These are phyloP conservation scores for Cyberlindnera misumaiensis DNA, from an alignment of 805 yeast species.

Conservation along the genomic window DNA sequence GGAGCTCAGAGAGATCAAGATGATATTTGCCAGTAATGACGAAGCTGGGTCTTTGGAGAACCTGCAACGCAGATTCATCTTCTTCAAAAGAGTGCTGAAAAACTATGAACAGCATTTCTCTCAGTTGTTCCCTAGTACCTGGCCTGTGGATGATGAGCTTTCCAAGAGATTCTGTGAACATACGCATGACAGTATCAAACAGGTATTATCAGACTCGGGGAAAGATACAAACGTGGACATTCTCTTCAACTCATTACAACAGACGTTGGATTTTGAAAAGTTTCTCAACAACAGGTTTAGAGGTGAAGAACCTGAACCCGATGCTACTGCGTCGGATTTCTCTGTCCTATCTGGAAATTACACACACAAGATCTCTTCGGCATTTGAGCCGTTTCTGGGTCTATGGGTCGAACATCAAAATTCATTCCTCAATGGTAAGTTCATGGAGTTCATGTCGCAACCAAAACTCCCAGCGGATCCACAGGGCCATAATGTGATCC, in stretches of 20 bases:
- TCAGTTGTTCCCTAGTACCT: conserved; percentile 55
- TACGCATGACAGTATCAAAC: conserved; percentile 61
- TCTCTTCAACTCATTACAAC: conserved; percentile 62
- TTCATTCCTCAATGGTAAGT: conserved; percentile 48
- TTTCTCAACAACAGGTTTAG: conserved; percentile 59
- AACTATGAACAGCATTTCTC: conserved; percentile 47
- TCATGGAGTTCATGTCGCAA: conserved; percentile 56
- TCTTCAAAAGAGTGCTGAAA: conserved; percentile 64
- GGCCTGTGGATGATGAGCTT: conserved; percentile 65
- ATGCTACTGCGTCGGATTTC: conserved; percentile 8
- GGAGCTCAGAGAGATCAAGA: conserved; percentile 64
- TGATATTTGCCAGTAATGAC: conserved; percentile 71
- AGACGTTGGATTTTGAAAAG: conserved; percentile 79
- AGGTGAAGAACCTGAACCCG: conserved; percentile 26
- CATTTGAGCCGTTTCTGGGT: conserved; percentile 79
- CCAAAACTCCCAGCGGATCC: conserved; percentile 45
- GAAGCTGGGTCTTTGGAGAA: conserved; percentile 96
- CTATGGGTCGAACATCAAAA: conserved; percentile 89
- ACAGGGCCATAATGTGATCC: conserved; percentile 58
- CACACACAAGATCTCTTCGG: conserved; percentile 44
- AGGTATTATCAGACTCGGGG: conserved; percentile 40
- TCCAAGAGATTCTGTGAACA: conserved; percentile 56
- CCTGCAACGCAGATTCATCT: conserved; percentile 71
- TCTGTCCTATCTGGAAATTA: conserved; percentile 24
- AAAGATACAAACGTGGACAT: conserved; percentile 50